phyloP scores from a whole-genome alignment of 805 yeast genomes.

The Wickerhamiella alocasiicola region DNA sequence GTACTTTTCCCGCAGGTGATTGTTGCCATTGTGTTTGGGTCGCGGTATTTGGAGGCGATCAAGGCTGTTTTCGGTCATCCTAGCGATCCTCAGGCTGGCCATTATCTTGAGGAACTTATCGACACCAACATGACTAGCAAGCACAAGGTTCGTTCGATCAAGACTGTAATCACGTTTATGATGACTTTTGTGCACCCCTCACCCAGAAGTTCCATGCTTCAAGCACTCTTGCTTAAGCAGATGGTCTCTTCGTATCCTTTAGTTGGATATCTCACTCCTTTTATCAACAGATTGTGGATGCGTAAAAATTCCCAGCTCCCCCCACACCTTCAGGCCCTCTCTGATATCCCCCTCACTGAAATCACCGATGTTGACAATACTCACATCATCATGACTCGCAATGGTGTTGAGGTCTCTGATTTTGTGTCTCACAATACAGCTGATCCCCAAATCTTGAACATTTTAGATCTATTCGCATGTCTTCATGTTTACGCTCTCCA shows the following conservation, averaged over 20 bases:
- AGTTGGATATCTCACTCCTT: not conserved
- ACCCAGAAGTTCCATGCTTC: conserved; percentile 9
- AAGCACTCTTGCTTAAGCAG: conserved; percentile 10
- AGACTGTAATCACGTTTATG: not conserved
- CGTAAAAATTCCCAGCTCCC: not conserved
- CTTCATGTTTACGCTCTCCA: conserved; percentile 3
- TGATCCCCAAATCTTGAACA: conserved; percentile 4
- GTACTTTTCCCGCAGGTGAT: conserved; percentile 2
- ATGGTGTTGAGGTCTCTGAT: conserved; percentile 3
- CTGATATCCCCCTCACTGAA: conserved; percentile 2
- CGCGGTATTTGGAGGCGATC: not conserved
- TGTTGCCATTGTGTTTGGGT: conserved; percentile 1
- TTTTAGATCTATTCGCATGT: conserved; percentile 4
- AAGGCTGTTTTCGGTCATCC: conserved; percentile 1
- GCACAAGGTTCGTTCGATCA: not conserved
- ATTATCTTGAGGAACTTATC: conserved; percentile 5
- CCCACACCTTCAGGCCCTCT: not conserved
- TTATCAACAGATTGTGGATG: conserved; percentile 2
- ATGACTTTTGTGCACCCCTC: conserved; percentile 1
- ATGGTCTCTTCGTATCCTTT: not conserved
- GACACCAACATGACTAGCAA: conserved; percentile 3
- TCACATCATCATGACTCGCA: conserved; percentile 1
- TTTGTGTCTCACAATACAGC: not conserved
- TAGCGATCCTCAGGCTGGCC: conserved; percentile 2
- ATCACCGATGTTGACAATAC: not conserved